Conservation (phyloP, 371 early-diverging fungal species). For the Actinomortierella wolfii region DNA sequence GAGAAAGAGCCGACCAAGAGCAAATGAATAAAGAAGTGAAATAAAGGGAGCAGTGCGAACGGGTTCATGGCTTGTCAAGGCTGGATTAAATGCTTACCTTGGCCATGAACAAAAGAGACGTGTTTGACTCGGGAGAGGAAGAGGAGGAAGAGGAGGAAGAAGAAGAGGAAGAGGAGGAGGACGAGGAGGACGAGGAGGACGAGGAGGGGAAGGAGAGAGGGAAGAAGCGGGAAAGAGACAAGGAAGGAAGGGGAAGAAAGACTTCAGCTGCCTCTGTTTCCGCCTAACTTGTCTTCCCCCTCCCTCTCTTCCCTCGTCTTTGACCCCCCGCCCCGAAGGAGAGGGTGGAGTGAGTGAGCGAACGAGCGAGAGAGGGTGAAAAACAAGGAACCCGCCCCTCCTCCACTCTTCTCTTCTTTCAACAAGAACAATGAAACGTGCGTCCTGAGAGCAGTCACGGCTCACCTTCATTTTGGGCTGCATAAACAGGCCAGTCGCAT, state of each 20-base stretch:
- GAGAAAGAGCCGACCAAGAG: not conserved
- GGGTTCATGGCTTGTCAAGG: not conserved
- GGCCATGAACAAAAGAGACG: no score
- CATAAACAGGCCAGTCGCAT: no score
- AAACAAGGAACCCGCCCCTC: not conserved
- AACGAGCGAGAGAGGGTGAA: not conserved
- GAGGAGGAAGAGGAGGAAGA: not conserved
- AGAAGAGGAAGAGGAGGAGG: not conserved
- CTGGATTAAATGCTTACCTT: no score
- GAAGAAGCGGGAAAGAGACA: not conserved
- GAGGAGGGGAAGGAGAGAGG: not conserved
- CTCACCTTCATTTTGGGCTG: no score
- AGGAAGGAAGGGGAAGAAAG: not conserved
- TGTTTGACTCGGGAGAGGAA: not conserved
- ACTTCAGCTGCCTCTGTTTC: not conserved
- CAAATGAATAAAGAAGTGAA: not conserved
- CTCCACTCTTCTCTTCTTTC: not conserved
- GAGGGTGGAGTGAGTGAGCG: conserved; percentile 2
- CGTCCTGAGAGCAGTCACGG: no score
- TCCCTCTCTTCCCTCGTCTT: not conserved
- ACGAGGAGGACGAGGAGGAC: not conserved
- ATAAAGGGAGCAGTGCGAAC: not conserved
- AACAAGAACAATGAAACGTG: no score
- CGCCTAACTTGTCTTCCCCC: not conserved
- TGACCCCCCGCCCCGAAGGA: conserved; percentile 2